These are phyloP conservation scores for Parietichytrium sp. DNA, from an alignment of 108 stramenopile genomes.

Conservation along the genomic window DNA sequence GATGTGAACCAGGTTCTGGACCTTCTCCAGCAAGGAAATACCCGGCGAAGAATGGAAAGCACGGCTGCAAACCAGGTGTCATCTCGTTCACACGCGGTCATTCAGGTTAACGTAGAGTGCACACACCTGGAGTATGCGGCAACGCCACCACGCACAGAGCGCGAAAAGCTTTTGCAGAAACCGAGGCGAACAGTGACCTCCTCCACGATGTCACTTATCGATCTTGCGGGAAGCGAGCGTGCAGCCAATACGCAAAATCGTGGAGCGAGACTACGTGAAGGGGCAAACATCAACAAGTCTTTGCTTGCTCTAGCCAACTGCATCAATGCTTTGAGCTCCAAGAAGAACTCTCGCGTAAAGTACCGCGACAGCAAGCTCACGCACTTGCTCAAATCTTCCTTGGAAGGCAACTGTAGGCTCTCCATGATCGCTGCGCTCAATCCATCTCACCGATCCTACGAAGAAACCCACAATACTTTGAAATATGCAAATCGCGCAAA, in stretches of 20 bases:
- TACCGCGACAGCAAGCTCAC: constrained; percentile 93
- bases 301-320: constrained; percentile 93
- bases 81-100: constrained; percentile 65
- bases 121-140: background rate
- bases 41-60: constrained; percentile 57
- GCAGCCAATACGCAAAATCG: constrained; percentile 62
- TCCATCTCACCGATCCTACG: constrained; percentile 71
- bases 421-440: constrained; percentile 93
- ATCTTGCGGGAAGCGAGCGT: constrained; percentile 69
- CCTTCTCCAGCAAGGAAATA: constrained; percentile 61
- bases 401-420: constrained; percentile 90
- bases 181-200: constrained; percentile 55
- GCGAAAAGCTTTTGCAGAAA: constrained; percentile 50
- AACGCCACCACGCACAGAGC: constrained; percentile 45
- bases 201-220: constrained; percentile 66
- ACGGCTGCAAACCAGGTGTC: constrained; percentile 62
- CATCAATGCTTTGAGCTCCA: constrained; percentile 83
- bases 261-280: constrained; percentile 84
- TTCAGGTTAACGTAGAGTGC: constrained; percentile 58
- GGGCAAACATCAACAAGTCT: constrained; percentile 92
- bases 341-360: constrained; percentile 78
- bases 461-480: constrained; percentile 88
- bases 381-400: constrained; percentile 62
- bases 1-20: constrained; percentile 55
- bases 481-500: constrained; percentile 94